Evolutionary conservation across 257 asterid genomes (phyloP).

Genomic region (Solanum pimpinellifolium): DNA sequence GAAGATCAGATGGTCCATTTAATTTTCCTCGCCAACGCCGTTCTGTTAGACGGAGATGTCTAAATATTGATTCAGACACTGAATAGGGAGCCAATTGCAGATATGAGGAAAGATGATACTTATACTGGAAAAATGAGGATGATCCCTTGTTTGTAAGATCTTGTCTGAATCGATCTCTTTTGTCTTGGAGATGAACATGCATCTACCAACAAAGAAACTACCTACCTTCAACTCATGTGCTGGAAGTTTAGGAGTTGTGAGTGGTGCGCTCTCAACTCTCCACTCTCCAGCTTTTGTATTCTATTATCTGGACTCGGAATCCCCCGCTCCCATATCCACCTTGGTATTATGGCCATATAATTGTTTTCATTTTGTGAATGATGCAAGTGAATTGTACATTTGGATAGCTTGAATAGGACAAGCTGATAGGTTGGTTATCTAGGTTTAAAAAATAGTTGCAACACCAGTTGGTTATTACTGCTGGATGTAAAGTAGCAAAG

Average conservation of each 20-base stretch:
- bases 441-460: not conserved
- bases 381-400: not conserved
- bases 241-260: slow-evolving; percentile 10
- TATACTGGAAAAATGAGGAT: not conserved
- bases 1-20: slow-evolving; percentile 71
- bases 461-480: not conserved
- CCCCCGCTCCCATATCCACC: not conserved
- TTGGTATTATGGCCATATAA: not conserved
- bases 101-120: not conserved
- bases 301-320: not conserved
- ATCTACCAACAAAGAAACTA: slow-evolving; percentile 2
- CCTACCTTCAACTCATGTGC: not conserved
- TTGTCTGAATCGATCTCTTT: not conserved
- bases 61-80: slow-evolving; percentile 66
- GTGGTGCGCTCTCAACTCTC: slow-evolving; percentile 1
- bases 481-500: not conserved
- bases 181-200: not conserved
- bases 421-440: not conserved
- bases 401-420: not conserved
- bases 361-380: not conserved
- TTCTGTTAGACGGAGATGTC: slow-evolving; percentile 74
- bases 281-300: not conserved
- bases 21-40: slow-evolving; percentile 78
- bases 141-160: slow-evolving; percentile 4
- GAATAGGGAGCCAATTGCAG: slow-evolving; percentile 23